Base-by-base conservation (phyloP, 179 eudicot genomes). In the Gypsophila paniculata region DNA sequence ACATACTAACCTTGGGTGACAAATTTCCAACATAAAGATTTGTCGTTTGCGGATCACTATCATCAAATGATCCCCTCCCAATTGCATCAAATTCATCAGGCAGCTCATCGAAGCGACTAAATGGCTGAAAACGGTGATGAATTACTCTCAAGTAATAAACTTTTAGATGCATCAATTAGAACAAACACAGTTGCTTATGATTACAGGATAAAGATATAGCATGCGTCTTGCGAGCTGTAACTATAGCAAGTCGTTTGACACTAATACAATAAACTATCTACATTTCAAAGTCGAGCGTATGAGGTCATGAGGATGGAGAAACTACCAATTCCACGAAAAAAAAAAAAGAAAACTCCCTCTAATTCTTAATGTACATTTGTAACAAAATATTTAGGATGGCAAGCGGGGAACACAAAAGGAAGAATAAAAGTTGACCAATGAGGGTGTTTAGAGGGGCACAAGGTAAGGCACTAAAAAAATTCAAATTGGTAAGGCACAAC, bases 61-160 rank as follows among this genome's bases (percentile, higher is more conserved):
- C 97, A 82, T 94, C 99, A 88, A 94, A 92, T 58, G 97, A 94
- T 36, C 97, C 99, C 76, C 87, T 91, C 54, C 96, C 97, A 79
- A 80, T 87, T 32, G 88, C 88, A 84, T 94, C 99, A 83, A 92
- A 87, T 42, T 90, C 97, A 84, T 92, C 95, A 21, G 97, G 96
- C 36, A 90, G 84, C 81, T 94, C 99, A 83, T 94, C 97, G 64
- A 92, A 92, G 74, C 96, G 90, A 78, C 82, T 86, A 26, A 90
- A 79, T 53, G 79, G 83, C 96, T 88, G 88, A 29, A 81, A 77
- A 77, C 38, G 60, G 19, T 18, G 42, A 53, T 36, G 13, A 49
- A 60, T 66, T 39, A 66, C 4, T 52, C 52, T 10, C 22, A 62
- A 68, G 68, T 25, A 14, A 53, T 8, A 7, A 32, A 21, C 48